Conservation (phyloP, 2,329 filamentous ascomycete genomes). For the Tolypocladium tundrense region DNA sequence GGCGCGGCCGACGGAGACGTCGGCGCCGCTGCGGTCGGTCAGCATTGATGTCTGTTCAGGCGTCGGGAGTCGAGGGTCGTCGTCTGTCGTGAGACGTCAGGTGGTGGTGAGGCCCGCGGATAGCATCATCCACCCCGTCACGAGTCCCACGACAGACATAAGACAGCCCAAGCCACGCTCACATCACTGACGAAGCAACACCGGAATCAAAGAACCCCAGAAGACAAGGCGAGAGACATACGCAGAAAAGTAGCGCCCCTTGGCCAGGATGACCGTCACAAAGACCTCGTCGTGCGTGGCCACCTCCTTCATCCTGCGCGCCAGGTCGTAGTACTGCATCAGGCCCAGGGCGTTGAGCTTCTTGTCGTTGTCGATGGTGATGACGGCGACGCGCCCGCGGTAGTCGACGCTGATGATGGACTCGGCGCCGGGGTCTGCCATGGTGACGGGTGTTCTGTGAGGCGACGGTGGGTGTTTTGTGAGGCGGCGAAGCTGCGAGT, state of each 20-base stretch:
- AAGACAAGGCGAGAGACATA: conserved; percentile 30
- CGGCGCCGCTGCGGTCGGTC: conserved; percentile 55
- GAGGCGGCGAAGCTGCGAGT: neutral
- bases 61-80: neutral
- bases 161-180: too few species aligned
- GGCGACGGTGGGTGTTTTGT: neutral
- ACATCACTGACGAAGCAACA: too few species aligned
- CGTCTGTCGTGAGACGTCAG: neutral
- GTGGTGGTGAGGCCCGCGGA: neutral
- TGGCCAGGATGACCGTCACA: conserved; percentile 76
- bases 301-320: conserved; percentile 63
- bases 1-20: conserved; percentile 51
- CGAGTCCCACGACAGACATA: neutral
- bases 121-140: neutral
- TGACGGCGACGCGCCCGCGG: conserved; percentile 45
- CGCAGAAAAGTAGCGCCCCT: conserved; percentile 82
- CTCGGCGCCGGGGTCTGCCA: neutral
- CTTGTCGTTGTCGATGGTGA: conserved; percentile 74
- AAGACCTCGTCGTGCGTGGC: conserved; percentile 70
- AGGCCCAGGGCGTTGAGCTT: conserved; percentile 79
- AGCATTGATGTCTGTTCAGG: neutral
- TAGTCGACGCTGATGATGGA: conserved; percentile 27
- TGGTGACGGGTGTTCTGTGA: neutral
- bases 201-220: too few species aligned
- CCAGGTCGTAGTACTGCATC: conserved; percentile 67